Base-by-base conservation (phyloP, 108 stramenopile species). In the Nitzschia palea region DNA sequence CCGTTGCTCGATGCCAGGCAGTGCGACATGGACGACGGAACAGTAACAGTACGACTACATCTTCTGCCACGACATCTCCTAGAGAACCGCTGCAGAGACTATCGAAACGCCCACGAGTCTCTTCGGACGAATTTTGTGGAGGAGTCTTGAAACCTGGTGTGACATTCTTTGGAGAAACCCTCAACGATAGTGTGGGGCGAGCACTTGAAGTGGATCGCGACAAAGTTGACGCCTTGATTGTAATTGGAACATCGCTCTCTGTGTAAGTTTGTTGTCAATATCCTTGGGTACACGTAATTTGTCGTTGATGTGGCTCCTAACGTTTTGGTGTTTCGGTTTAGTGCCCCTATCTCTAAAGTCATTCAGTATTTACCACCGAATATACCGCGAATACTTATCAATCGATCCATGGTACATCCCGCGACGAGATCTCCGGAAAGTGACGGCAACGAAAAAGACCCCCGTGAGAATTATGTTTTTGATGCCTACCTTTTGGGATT, bases 281-380 rank as follows among this genome's bases (percentile, higher is more conserved):
- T n/a, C n/a, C n/a, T 50, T 31, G 42, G 4, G n/a, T 52, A 18
- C 34, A 2, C 33, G 45, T 14, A 17, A 14, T 31, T 52, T 35
- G 26, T 42, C 62, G 54, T 8, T 60, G 44, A 20, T 42, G 31
- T 47, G 48, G 52, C 58, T 27, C 61, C 44, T 14, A 35, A 57
- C 27, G 0, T 15, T 30, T 63, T 5, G 9, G 48, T 20, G 48
- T 56, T 10, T 32, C 31, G 43, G 6, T 63, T 47, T 52, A 83
- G 86, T n/a, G 89, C 93, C 10, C 93, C 93, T 14, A 95, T 95
- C 43, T 86, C 86, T 55, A 88, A 86, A 59, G 84, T 95, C 6
- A 84, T 91, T 17, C 69, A 77, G 18, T 90, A 77, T 65, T 51
- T 91, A 2, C 86, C 84, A 10, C 51, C 70, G 22, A 52, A 62